phyloP scores from a whole-genome alignment of 1,284 basidiomycete species.

The Moesziomyces globuligerus region DNA sequence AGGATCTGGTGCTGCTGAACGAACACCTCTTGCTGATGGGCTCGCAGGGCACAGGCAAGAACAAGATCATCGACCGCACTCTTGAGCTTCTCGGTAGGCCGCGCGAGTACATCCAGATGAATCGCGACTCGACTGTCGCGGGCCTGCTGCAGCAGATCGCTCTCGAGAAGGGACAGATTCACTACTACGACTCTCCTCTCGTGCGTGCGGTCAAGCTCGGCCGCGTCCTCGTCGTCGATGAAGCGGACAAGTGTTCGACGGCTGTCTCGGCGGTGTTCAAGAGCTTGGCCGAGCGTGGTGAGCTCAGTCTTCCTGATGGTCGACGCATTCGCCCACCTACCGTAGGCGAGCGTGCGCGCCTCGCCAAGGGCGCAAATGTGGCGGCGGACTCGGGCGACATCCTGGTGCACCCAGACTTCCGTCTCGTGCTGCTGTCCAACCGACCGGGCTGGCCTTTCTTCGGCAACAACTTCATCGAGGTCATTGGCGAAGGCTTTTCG shows the following conservation, averaged over 20 bases:
- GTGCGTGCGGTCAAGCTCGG: slow-evolving; percentile 66
- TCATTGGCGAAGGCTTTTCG: slow-evolving; percentile 67
- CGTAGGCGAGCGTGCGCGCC: slow-evolving; percentile 6
- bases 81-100: slow-evolving; percentile 66
- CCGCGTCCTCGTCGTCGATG: slow-evolving; percentile 68
- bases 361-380: background rate
- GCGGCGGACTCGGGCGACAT: slow-evolving; percentile 39
- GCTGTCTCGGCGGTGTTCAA: slow-evolving; percentile 67
- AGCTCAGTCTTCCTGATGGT: slow-evolving; percentile 67
- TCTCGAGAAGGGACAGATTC: slow-evolving; percentile 64
- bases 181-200: slow-evolving; percentile 66
- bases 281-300: slow-evolving; percentile 66
- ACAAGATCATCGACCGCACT: slow-evolving; percentile 68
- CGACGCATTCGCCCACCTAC: slow-evolving; percentile 56
- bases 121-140: slow-evolving; percentile 65
- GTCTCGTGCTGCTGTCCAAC: slow-evolving; percentile 68
- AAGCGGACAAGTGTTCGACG: slow-evolving; percentile 68
- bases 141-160: slow-evolving; percentile 63
- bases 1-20: slow-evolving; percentile 65
- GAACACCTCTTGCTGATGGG: slow-evolving; percentile 68
- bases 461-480: slow-evolving; percentile 66
- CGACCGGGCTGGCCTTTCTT: slow-evolving; percentile 67
- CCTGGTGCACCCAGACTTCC: slow-evolving; percentile 66
- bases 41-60: slow-evolving; percentile 68
- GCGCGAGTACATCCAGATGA: slow-evolving; percentile 68